Percentiles rank a stretch among this genome's conserved stretches.
Evolutionary conservation across 106 monocot species (phyloP).

Genomic region (Alisma plantagoaquatica): DNA sequence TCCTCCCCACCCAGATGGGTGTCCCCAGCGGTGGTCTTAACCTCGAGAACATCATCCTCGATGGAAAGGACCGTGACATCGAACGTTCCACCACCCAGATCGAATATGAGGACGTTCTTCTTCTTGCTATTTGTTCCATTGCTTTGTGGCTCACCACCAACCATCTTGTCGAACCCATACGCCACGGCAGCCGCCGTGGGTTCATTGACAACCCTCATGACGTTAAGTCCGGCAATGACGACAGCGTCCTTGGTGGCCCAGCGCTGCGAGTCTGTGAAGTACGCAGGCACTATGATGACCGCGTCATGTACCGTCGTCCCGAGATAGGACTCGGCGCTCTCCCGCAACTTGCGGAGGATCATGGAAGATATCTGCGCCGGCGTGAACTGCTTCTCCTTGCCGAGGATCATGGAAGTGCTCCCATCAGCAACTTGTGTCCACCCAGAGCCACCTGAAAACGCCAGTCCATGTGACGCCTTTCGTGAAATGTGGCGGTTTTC

Average conservation of each 20-base stretch:
- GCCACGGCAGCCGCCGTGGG: constrained; percentile 16
- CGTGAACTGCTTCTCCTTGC: constrained; percentile 13
- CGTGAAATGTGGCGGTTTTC: too few species aligned
- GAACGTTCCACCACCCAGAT: too few species aligned
- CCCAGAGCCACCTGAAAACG: too few species aligned
- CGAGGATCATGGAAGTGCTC: too few species aligned
- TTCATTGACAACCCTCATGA: too few species aligned
- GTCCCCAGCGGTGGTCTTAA: too few species aligned
- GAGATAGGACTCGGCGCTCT: constrained; percentile 10
- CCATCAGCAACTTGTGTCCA: too few species aligned
- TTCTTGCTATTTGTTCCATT: neutral
- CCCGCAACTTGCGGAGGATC: constrained; percentile 10
- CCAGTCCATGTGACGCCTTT: too few species aligned
- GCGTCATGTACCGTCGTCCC: constrained; percentile 7
- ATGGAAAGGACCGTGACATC: constrained; percentile 8
- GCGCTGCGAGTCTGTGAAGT: constrained; percentile 19
- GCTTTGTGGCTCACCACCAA: too few species aligned
- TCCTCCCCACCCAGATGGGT: too few species aligned
- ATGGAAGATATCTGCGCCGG: constrained; percentile 16
- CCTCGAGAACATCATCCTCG: constrained; percentile 6
- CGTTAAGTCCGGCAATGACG: constrained; percentile 14
- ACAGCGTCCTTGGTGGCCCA: constrained; percentile 16
- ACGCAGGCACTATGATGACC: constrained; percentile 10
- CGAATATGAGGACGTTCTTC: constrained; percentile 17
- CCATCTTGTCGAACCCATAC: constrained; percentile 10